Evolutionary conservation across 768 basidiomycete species (phyloP).

Genomic region (Hericium coralloides): DNA sequence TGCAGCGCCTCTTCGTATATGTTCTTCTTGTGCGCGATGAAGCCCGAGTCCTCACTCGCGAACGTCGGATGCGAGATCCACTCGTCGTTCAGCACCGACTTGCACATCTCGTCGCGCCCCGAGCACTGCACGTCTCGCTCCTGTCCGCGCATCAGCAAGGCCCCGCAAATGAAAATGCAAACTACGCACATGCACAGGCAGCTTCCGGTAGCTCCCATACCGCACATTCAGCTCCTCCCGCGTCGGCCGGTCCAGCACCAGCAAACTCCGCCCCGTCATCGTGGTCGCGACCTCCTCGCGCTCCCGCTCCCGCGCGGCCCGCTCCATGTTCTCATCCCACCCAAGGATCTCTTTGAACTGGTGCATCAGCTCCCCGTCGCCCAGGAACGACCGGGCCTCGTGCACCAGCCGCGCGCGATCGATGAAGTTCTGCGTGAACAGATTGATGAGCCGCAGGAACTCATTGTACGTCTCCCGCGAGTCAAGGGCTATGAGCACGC

Average conservation of each 20-base stretch:
- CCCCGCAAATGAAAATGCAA: constrained; percentile 1
- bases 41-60: constrained; percentile 90
- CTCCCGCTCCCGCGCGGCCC: constrained; percentile 19
- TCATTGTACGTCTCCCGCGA: constrained; percentile 81
- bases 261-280: constrained; percentile 16
- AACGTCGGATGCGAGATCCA: constrained; percentile 98
- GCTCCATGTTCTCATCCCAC: constrained; percentile 67
- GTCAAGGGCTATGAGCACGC: constrained; percentile 66
- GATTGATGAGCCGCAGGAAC: constrained; percentile 89
- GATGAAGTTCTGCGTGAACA: constrained; percentile 92
- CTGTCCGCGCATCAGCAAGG: constrained; percentile 29
- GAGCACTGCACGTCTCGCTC: constrained; percentile 85
- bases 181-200: constrained; percentile 65
- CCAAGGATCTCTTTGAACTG: constrained; percentile 83
- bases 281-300: constrained; percentile 18
- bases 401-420: constrained; percentile 78
- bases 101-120: constrained; percentile 95
- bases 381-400: constrained; percentile 66
- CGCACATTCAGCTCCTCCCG: constrained; percentile 60
- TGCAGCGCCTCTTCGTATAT: constrained; percentile 94
- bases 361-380: constrained; percentile 67
- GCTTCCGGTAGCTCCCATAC: constrained; percentile 84
- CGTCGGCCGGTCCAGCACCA: constrained; percentile 32
- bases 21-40: constrained; percentile 88
- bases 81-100: constrained; percentile 92